Evolutionary conservation across 371 early-diverging fungal genomes (phyloP).

Genomic region (Zancudomyces culisetae): DNA sequence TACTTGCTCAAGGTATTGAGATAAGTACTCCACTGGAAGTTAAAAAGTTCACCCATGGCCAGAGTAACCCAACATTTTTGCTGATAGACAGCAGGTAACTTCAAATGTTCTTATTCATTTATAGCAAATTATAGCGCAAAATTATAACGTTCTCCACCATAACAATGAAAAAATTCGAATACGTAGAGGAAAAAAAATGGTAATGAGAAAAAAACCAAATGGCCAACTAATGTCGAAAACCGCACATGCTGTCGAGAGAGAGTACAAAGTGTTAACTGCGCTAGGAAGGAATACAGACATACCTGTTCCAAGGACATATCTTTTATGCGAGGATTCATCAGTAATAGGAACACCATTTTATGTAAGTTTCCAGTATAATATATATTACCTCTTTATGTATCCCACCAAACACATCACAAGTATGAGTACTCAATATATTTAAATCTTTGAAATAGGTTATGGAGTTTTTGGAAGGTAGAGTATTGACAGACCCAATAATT

Average conservation of each 20-base stretch:
- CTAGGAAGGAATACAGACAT: conserved; percentile 48
- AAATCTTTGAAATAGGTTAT: no score
- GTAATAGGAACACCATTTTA: conserved; percentile 84
- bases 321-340: conserved; percentile 52
- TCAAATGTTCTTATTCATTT: no score
- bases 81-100: conserved; percentile 24
- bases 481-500: conserved; percentile 47
- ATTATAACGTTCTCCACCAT: no score
- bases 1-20: conserved; percentile 21
- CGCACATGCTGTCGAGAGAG: conserved; percentile 84
- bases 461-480: conserved; percentile 79
- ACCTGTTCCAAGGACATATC: conserved; percentile 74
- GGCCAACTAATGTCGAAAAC: conserved; percentile 64
- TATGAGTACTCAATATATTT: no score
- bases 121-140: no score
- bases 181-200: conserved; percentile 45
- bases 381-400: no score
- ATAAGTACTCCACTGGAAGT: conserved; percentile 43
- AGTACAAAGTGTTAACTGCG: conserved; percentile 59
- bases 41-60: conserved; percentile 71
- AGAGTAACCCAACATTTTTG: conserved; percentile 81
- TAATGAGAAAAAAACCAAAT: conserved; percentile 82
- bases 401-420: no score
- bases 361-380: no score
- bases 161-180: no score